Evolutionary conservation across 208 protist genomes (phyloP).

Genomic region (Trypanosoma conorhini): DNA sequence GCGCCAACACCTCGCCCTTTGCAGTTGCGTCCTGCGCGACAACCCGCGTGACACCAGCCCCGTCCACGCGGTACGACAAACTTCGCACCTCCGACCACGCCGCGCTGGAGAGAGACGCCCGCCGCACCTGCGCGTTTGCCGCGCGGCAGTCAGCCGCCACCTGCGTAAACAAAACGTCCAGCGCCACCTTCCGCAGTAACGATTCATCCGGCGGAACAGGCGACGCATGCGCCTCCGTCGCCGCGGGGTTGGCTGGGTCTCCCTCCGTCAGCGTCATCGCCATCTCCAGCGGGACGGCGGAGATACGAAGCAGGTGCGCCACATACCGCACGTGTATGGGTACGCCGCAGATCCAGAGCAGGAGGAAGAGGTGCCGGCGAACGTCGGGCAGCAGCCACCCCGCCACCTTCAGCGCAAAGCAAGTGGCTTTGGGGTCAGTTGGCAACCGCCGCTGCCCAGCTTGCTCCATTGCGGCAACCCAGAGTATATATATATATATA

Average conservation of each 20-base stretch:
- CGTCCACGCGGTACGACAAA: constrained; percentile 7
- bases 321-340: constrained; percentile 66
- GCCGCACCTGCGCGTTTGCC: constrained; percentile 20
- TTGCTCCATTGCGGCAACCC: not conserved
- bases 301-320: constrained; percentile 35
- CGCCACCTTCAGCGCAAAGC: constrained; percentile 24
- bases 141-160: constrained; percentile 31
- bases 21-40: not conserved
- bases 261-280: not conserved
- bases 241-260: not conserved
- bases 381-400: constrained; percentile 43
- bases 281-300: constrained; percentile 11
- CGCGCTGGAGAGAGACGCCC: not conserved
- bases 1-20: constrained; percentile 25
- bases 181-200: constrained; percentile 1
- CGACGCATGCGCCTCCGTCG: not conserved
- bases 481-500: too few species aligned
- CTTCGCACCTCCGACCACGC: constrained; percentile 16
- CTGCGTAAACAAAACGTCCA: constrained; percentile 29
- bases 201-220: not conserved
- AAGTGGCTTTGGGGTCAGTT: not conserved
- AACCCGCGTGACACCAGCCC: constrained; percentile 2
- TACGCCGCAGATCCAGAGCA: constrained; percentile 68
- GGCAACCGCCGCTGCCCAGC: not conserved
- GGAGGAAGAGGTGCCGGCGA: constrained; percentile 53